Conservation (phyloP, 2,329 filamentous ascomycete genomes). For the Neoarthrinium moseri region DNA sequence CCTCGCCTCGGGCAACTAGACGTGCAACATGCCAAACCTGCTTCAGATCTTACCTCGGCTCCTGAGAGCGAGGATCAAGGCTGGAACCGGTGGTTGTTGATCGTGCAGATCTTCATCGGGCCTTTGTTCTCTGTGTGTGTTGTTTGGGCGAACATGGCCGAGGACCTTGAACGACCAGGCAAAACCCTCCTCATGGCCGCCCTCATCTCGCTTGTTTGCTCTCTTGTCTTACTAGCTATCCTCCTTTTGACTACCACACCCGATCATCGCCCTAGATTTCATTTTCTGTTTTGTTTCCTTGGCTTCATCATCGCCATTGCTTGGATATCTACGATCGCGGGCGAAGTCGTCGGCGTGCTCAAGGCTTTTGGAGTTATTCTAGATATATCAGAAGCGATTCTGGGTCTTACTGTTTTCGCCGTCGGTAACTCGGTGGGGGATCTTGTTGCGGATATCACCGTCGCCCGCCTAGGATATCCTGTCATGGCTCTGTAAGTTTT, state of each 20-base stretch:
- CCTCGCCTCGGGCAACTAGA: conserved; percentile 7
- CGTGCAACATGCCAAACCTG: conserved; percentile 19
- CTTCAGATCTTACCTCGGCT: conserved; percentile 22
- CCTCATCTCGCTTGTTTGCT: conserved; percentile 66
- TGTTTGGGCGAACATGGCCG: conserved; percentile 65
- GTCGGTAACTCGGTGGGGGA: conserved; percentile 95
- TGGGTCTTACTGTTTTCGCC: conserved; percentile 93
- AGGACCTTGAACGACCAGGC: conserved; percentile 55
- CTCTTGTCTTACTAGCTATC: conserved; percentile 63
- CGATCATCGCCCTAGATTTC: conserved; percentile 67
- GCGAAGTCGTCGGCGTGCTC: conserved; percentile 91
- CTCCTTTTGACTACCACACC: conserved; percentile 70
- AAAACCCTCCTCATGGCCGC: conserved; percentile 54
- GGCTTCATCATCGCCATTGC: conserved; percentile 90
- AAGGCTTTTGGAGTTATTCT: conserved; percentile 91
- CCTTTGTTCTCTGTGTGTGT: conserved; percentile 80
- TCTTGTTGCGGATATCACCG: conserved; percentile 89
- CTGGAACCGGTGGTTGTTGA: conserved; percentile 92
- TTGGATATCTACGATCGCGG: conserved; percentile 95
- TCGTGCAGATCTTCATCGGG: conserved; percentile 81
- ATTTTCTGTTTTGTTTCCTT: conserved; percentile 78
- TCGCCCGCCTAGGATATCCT: conserved; percentile 88
- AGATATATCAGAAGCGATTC: conserved; percentile 89
- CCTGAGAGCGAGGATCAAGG: conserved; percentile 43
- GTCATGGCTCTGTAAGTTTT: conserved; percentile 79